Conservation (phyloP, 2,329 filamentous ascomycete genomes). For the Fusarium zealandicum region DNA sequence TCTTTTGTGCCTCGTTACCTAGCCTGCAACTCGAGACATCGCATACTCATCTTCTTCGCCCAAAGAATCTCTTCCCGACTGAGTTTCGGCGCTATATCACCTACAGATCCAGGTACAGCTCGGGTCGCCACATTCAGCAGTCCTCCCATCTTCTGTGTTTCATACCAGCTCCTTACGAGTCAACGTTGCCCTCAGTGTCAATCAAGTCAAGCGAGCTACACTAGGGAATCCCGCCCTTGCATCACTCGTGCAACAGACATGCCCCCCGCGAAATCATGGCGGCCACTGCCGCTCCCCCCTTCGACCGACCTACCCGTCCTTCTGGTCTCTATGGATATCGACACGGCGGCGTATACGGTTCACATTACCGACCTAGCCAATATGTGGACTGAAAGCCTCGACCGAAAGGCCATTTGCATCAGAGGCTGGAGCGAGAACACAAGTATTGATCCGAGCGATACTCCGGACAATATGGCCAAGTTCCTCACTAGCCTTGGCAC, state of each 20-base stretch:
- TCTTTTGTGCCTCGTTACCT: slow-evolving; percentile 2
- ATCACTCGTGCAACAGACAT: slow-evolving; percentile 34
- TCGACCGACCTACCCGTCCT: slow-evolving; percentile 63
- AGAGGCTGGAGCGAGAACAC: slow-evolving; percentile 70
- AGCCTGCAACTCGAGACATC: background rate
- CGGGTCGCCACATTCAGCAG: background rate
- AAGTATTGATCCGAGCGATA: slow-evolving; percentile 76
- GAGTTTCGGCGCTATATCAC: background rate
- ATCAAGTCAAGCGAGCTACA: background rate
- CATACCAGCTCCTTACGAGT: background rate
- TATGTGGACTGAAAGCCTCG: slow-evolving; percentile 74
- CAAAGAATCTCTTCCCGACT: background rate
- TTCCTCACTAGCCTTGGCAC: slow-evolving; percentile 69
- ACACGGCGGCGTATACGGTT: slow-evolving; percentile 65
- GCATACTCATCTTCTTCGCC: background rate
- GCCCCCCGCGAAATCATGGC: slow-evolving; percentile 52
- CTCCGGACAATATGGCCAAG: slow-evolving; percentile 69
- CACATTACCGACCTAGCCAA: slow-evolving; percentile 75
- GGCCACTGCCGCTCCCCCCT: slow-evolving; percentile 53
- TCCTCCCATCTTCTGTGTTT: background rate
- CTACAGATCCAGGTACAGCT: background rate
- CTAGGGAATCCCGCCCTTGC: background rate
- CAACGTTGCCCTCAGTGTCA: background rate
- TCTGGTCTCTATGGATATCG: slow-evolving; percentile 67
- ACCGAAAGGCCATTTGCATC: slow-evolving; percentile 66